phyloP scores from a whole-genome alignment of 768 basidiomycete species.

The Mycena galericulata region DNA sequence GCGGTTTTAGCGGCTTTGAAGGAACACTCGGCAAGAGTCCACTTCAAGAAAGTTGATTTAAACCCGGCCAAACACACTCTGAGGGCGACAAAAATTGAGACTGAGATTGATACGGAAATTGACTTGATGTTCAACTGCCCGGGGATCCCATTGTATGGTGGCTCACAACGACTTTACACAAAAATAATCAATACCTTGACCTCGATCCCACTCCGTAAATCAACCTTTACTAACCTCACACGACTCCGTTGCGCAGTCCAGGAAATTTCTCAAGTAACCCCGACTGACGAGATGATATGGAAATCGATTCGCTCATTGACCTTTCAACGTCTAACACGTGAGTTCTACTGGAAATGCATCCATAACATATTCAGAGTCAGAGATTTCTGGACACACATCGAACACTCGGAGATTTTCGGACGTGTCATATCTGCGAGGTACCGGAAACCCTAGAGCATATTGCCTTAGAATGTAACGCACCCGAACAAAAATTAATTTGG shows the following conservation, averaged over 20 bases:
- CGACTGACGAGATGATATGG: constrained; percentile 5
- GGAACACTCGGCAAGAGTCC: neutral
- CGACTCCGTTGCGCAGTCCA: neutral
- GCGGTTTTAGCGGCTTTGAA: constrained; percentile 10
- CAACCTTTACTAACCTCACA: neutral
- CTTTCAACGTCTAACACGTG: neutral
- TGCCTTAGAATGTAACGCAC: too few species aligned
- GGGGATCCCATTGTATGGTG: neutral
- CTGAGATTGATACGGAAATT: constrained; percentile 6
- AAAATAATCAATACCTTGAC: neutral
- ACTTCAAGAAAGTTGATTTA: neutral
- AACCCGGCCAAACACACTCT: neutral
- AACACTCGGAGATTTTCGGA: too few species aligned
- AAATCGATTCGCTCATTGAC: neutral
- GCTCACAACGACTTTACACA: constrained; percentile 4
- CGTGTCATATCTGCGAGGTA: too few species aligned
- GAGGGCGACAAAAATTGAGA: neutral
- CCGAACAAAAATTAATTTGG: neutral
- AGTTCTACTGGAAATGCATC: too few species aligned
- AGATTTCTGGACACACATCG: too few species aligned
- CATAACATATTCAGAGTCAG: too few species aligned
- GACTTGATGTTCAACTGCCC: constrained; percentile 12
- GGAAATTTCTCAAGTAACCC: neutral
- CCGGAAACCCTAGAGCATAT: too few species aligned
- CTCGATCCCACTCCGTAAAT: neutral